Conservation (phyloP, 1,139 yeast genomes). For the Yamadazyma dushanensis region DNA sequence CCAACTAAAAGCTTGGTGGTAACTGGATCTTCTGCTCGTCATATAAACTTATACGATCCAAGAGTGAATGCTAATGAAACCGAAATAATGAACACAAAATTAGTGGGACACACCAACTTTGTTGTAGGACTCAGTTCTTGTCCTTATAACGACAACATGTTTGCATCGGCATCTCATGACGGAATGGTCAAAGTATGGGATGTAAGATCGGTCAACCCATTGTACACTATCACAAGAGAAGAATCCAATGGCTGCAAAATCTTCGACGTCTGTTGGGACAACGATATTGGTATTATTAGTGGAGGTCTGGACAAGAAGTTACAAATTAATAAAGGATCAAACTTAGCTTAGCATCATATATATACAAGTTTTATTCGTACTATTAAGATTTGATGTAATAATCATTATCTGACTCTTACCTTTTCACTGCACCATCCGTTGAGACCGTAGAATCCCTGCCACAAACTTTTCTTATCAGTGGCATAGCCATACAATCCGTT, state of each 20-base stretch:
- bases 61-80: slow-evolving; percentile 46
- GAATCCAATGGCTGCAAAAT: slow-evolving; percentile 57
- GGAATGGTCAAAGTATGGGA: slow-evolving; percentile 97
- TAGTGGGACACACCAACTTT: slow-evolving; percentile 88
- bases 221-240: slow-evolving; percentile 78
- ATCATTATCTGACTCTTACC: not conserved
- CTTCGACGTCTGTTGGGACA: slow-evolving; percentile 85
- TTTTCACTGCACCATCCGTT: slow-evolving; percentile 41
- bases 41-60: slow-evolving; percentile 91
- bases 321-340: slow-evolving; percentile 71
- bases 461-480: slow-evolving; percentile 63
- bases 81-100: slow-evolving; percentile 51
- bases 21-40: slow-evolving; percentile 95
- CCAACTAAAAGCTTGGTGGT: slow-evolving; percentile 70
- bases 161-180: slow-evolving; percentile 90
- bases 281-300: slow-evolving; percentile 76
- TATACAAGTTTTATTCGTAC: not conserved
- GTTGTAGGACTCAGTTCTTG: slow-evolving; percentile 76
- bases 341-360: slow-evolving; percentile 17
- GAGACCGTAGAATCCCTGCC: slow-evolving; percentile 78
- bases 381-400: too few species aligned
- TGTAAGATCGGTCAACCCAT: slow-evolving; percentile 79
- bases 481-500: slow-evolving; percentile 46
- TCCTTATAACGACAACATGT: slow-evolving; percentile 75
- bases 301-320: slow-evolving; percentile 94